Evolutionary conservation across 495 filamentous ascomycete species (phyloP), one percentile per base, ranked within the genome.

Genomic region (Hypoxylon intermedium): DNA sequence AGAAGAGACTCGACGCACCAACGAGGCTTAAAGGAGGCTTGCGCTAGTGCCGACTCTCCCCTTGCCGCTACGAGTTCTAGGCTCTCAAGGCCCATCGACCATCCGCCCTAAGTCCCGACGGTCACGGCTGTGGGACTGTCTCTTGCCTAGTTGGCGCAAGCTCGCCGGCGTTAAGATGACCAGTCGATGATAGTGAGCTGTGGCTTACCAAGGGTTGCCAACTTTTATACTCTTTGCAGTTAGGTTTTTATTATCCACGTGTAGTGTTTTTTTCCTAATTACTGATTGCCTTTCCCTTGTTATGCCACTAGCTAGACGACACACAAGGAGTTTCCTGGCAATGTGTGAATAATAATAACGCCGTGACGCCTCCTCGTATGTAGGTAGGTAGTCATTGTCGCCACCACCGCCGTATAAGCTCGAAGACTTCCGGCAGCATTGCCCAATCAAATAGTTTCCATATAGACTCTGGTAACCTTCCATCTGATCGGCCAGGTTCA

Each of bases 11-110:
- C 33, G 48, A 53, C 13, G 37, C 28, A 38, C 53, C 53, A 64
- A 64, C 58, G 53, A 58, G 60, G 60, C 60, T 64, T 23, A 36
- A 44, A 40, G 37, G 33, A 44, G 60, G 42, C 54, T 48, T 49
- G 19, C 34, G 19, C 52, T 46, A 55, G 24, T 49, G 45, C 6
- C 16, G 6, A 11, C 1, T 13, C 6, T 18, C 6, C 7, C 38
- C 19, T 9, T 19, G 18, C 9, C 16, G n/a, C 19, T 21, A 2
- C 16, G 11, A 6, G 36, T 9, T 5, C 16, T 12, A 7, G 16
- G 9, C 38, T 21, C n/a, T n/a, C n/a, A n/a, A n/a, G n/a, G 18
- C 34, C 23, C 11, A 33, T 9, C 31, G 36, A 33, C 18, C 36
- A 20, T 41, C 24, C n/a, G n/a, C n/a, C n/a, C n/a, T n/a, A n/a